phyloP scores from a whole-genome alignment of 2,329 filamentous ascomycete species.

The Clarireedia hainanense region DNA sequence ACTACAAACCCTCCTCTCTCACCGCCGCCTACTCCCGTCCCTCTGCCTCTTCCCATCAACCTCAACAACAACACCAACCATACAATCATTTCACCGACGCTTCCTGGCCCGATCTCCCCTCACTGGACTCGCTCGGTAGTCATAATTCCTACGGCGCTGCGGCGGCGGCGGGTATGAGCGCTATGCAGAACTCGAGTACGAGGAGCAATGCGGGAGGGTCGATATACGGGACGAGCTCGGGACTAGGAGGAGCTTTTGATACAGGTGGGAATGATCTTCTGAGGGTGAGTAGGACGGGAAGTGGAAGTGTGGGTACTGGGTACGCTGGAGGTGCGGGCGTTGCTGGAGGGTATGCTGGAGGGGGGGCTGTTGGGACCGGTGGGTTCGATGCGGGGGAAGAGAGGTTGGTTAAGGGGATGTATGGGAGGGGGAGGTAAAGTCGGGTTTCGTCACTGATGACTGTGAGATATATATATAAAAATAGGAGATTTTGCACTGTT shows the following conservation, averaged over 20 bases:
- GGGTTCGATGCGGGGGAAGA: background rate
- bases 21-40: constrained; percentile 20
- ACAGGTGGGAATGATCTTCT: constrained; percentile 13
- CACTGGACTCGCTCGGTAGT: constrained; percentile 15
- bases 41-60: constrained; percentile 19
- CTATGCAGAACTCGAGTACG: background rate
- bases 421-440: constrained; percentile 2
- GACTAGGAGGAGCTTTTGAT: constrained; percentile 13
- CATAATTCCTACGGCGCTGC: constrained; percentile 1
- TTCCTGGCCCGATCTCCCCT: constrained; percentile 26
- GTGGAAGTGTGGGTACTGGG: constrained; percentile 20
- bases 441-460: no score
- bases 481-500: no score
- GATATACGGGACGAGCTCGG: constrained; percentile 15
- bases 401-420: constrained; percentile 6
- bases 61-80: constrained; percentile 15
- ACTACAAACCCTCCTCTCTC: constrained; percentile 13
- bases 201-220: constrained; percentile 7
- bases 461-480: no score
- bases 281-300: constrained; percentile 17
- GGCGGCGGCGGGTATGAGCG: constrained; percentile 6
- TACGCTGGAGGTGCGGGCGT: background rate
- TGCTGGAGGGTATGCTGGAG: background rate
- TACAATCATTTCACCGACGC: constrained; percentile 25
- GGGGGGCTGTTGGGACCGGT: background rate